Percentiles rank a stretch among this genome's conserved stretches.
phyloP scores from a whole-genome alignment of 331 rosid species.

The Acacia pycnantha region DNA sequence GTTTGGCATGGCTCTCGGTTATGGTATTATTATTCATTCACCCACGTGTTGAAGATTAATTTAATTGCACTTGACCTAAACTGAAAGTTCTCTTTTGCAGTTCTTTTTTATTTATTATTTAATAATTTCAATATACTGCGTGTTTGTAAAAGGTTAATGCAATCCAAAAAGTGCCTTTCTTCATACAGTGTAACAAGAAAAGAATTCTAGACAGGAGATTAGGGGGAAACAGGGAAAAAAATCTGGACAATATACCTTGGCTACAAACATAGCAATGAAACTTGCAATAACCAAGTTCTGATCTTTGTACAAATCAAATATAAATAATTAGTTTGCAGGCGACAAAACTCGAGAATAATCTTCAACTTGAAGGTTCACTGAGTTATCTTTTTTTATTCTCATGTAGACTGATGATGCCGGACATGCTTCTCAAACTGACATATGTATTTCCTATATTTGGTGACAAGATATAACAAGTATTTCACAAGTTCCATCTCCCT shows the following conservation, averaged over 20 bases:
- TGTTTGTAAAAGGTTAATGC: neutral
- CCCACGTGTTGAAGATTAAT: conserved; percentile 15
- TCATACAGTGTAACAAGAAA: neutral
- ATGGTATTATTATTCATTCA: conserved; percentile 15
- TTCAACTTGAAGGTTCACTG: conserved; percentile 2
- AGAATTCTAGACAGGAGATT: neutral
- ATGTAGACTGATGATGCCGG: conserved; percentile 6
- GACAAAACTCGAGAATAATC: conserved; percentile 11
- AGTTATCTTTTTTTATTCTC: conserved; percentile 6
- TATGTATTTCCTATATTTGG: conserved; percentile 37
- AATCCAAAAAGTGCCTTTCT: neutral
- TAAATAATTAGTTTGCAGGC: neutral
- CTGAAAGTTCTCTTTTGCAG: neutral
- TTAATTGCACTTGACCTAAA: neutral
- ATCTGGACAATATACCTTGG: neutral
- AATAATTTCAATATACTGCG: neutral
- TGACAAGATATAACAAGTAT: conserved; percentile 46
- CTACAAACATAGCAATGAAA: neutral
- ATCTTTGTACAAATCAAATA: neutral
- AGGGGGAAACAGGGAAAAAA: neutral
- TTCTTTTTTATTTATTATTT: neutral
- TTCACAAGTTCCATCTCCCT: conserved; percentile 38
- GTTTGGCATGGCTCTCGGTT: conserved; percentile 5
- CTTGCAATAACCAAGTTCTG: neutral
- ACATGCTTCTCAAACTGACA: conserved; percentile 10